Evolutionary conservation across 192 early-diverging fungal species (phyloP), one percentile per base, ranked within the genome.

Genomic region (Dispira simplex): DNA sequence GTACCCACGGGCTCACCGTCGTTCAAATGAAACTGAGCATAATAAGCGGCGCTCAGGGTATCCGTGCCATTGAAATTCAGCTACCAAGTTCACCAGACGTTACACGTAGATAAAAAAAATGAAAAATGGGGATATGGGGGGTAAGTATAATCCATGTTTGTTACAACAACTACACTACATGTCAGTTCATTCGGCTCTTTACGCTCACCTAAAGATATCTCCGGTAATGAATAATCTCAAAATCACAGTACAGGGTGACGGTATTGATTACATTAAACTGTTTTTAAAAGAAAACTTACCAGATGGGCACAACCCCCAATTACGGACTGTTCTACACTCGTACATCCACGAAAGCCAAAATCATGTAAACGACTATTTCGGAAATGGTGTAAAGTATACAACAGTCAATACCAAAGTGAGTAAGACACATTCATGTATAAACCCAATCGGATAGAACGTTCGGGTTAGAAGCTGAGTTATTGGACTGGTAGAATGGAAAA

Each of bases 331-430:
- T 94, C 91, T 5, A 90, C 83, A 21, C 76, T 81, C 0, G 91
- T 89, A 78, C 83, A 91, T 2, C 80, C 91, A 45, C 91, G 88
- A 71, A 94, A 94, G n/a, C 91, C 91, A 74, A 91, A 94, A 69
- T 94, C 91, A 58, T 94, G 88, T 58, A 94, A 72, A 16, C 87
- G 80, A 59, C 82, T 79, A 26, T 57, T 60, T 39, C 6, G 32
- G 32, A 23, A 56, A 28, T 47, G 45, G 14, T 20, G 32, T 25
- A 26, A 20, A 14, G 28, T 39, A 14, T 70, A 64, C 25, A 46
- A 45, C 3, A 16, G 3, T 44, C 12, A 71, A 64, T 0, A n/a
- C 20, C 14, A 70, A 65, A 28, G 32, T 13, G 25, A 16, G 67
- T 14, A 69, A 63, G 20, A 46, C 32, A n/a, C 21, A 39, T 39